Conservation (phyloP, 169 alveolate genomes). For the Plasmodium cynomolgi region DNA sequence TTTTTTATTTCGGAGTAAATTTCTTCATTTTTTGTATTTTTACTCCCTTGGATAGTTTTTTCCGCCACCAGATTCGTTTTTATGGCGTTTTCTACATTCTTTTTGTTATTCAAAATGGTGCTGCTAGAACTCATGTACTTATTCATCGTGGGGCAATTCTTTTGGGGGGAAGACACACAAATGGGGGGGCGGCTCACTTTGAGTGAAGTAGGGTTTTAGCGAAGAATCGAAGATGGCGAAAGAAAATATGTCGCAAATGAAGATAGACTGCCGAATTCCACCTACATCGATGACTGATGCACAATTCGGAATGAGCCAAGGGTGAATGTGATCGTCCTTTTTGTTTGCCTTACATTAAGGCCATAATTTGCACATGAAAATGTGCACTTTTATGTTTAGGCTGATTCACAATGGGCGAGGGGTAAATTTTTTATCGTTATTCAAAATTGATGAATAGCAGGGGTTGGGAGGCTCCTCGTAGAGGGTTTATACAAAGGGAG, state of each 20-base stretch:
- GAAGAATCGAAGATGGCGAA: not conserved
- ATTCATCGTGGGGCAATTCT: conserved; percentile 24
- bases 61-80: conserved; percentile 6
- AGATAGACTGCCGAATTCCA: not conserved
- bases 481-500: not conserved
- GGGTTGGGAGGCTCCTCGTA: not conserved
- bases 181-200: not conserved
- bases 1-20: conserved; percentile 44
- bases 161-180: not conserved
- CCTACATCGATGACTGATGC: not conserved
- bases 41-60: not conserved
- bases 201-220: not conserved
- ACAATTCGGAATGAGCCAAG: not conserved
- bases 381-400: not conserved
- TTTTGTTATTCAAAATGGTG: conserved; percentile 43
- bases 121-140: conserved; percentile 66
- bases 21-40: conserved; percentile 31
- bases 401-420: not conserved
- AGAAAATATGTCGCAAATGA: not conserved
- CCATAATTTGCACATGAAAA: not conserved
- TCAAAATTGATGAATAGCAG: not conserved
- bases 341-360: not conserved
- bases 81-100: conserved; percentile 18
- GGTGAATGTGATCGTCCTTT: not conserved
- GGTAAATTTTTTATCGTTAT: not conserved